Evolutionary conservation across 352 stramenopile genomes (phyloP), one percentile per base, ranked within the genome.

Genomic region (Phytophthora gonapodyides): DNA sequence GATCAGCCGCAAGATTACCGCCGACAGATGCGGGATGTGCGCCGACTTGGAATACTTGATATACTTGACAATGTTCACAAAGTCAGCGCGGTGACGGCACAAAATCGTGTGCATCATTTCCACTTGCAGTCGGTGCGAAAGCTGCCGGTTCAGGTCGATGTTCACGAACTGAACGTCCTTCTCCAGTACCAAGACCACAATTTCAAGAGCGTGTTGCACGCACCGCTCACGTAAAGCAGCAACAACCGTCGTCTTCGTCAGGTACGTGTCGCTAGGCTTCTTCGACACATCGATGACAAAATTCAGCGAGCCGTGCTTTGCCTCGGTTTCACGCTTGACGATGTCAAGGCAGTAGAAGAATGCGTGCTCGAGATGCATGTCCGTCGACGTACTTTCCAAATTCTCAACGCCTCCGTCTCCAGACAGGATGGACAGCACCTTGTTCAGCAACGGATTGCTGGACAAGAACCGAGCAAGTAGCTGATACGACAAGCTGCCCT

Each of bases 261-360:
- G 48, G 16, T 83, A 80, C 7, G 68, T 83, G 8, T 76, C 70
- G 10, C 75, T 74, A 51, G 67, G 58, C 42, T 70, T 74, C 63
- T 77, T 85, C 11, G 53, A 73, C 19, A 77, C 71, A 31, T 89
- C 78, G 37, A 78, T 76, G 2, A 85, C 79, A 60, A 87, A 83
- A 27, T 84, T 84, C 34, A 93, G 55, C 9, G 82, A 85, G 2
- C 84, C 84, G 47, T 92, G 76, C 9, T 84, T 81, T 10, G 74
- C 75, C 45, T 91, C 84, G 0, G 82, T 87, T 42, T 86, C 80
- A 36, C 85, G 85, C 64, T 89, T 88, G 7, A 84, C 84, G 61
- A 85, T 87, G 33, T 91, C 76, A n/a, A 89, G 60, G 37, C 84
- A 91, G 57, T 91, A 93, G 58, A 91, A 90, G 62, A 93, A 93